Percentiles rank a stretch among this genome's conserved stretches.
phyloP scores from a whole-genome alignment of 345 rosid genomes.

The Rhodamnia rubescens region DNA sequence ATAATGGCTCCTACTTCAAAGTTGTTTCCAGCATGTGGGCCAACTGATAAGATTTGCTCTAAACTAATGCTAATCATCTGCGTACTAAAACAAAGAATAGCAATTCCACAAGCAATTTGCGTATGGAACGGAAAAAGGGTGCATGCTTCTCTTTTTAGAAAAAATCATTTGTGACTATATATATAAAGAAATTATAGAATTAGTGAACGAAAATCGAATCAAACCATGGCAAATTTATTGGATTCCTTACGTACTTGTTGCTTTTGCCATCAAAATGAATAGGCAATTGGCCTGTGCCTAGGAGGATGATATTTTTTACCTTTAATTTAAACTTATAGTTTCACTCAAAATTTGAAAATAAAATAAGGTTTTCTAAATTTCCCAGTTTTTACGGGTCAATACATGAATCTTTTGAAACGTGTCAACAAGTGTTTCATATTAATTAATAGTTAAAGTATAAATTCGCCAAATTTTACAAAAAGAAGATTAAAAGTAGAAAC shows the following conservation, averaged over 20 bases:
- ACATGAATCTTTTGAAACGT: background rate
- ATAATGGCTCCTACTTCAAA: background rate
- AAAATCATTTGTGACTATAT: too few relatives aligned
- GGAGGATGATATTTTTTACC: background rate
- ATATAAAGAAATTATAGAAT: background rate
- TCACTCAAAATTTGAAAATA: background rate
- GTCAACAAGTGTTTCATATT: background rate
- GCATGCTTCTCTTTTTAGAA: background rate
- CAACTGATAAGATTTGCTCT: background rate
- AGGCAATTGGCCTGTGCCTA: background rate
- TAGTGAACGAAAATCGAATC: too few relatives aligned
- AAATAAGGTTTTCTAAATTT: background rate
- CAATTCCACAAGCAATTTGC: background rate
- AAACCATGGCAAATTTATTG: too few relatives aligned
- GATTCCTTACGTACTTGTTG: too few relatives aligned
- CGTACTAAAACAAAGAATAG: background rate
- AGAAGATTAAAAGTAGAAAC: background rate
- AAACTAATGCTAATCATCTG: background rate
- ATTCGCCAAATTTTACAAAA: background rate
- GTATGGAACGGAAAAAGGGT: background rate
- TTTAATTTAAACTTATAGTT: background rate
- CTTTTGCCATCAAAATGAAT: background rate
- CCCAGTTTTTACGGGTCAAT: background rate
- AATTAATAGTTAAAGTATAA: background rate
- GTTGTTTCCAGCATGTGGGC: background rate